phyloP scores from a whole-genome alignment of 2,329 filamentous ascomycete genomes.

The Chalara sp. region DNA sequence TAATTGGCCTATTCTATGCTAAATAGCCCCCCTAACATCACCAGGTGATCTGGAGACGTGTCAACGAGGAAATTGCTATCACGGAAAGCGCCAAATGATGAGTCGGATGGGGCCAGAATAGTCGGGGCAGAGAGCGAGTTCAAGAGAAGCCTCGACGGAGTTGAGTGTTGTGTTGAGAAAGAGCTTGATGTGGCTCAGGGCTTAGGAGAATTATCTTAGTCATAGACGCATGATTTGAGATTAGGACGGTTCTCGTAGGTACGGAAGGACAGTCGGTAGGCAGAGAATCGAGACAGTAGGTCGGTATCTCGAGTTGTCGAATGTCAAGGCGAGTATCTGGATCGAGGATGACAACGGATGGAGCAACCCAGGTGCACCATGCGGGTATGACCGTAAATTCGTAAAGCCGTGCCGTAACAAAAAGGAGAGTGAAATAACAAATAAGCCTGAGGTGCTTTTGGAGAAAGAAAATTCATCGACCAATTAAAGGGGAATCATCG shows the following conservation, averaged over 20 bases:
- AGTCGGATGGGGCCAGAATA: conserved; percentile 17
- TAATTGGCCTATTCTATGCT: neutral
- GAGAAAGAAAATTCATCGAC: conserved; percentile 19
- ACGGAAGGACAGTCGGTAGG: conserved; percentile 26
- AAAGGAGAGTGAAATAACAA: conserved; percentile 26
- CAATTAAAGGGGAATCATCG: conserved; percentile 23
- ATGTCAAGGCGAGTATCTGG: conserved; percentile 29
- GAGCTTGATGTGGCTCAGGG: conserved; percentile 23
- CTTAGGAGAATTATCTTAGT: conserved; percentile 25
- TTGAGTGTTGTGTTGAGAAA: conserved; percentile 12
- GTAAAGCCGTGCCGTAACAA: conserved; percentile 28
- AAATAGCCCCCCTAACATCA: conserved; percentile 20
- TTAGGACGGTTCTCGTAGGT: conserved; percentile 32
- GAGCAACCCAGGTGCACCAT: conserved; percentile 20
- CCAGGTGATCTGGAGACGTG: conserved; percentile 17
- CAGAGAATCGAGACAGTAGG: conserved; percentile 28
- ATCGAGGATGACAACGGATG: conserved; percentile 23
- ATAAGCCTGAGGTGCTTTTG: conserved; percentile 29
- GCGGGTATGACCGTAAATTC: conserved; percentile 30
- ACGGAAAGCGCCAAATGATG: conserved; percentile 13
- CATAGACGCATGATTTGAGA: conserved; percentile 31
- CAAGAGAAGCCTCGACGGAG: conserved; percentile 15
- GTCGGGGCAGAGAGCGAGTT: conserved; percentile 19
- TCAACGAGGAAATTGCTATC: conserved; percentile 5
- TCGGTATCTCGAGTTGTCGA: conserved; percentile 28